These are phyloP conservation scores for Metschnikowia chrysomelidarum DNA, from an alignment of 805 yeast species.

Conservation along the genomic window DNA sequence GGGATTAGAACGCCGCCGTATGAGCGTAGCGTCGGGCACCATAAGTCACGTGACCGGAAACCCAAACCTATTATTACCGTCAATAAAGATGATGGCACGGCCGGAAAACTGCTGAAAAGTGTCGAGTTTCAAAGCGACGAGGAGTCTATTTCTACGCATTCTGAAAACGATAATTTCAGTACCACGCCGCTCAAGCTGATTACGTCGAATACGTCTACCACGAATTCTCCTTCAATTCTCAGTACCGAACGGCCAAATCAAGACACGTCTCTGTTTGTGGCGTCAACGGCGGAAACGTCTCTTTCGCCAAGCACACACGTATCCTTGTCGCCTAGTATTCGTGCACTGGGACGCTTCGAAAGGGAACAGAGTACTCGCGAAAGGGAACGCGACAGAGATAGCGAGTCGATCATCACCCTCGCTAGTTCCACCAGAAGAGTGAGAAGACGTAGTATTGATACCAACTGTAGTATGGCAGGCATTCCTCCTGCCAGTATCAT, in stretches of 20 bases:
- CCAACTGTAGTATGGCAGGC: slow-evolving; percentile 65
- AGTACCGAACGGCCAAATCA: slow-evolving; percentile 27
- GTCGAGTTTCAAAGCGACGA: slow-evolving; percentile 16
- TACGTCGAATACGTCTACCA: slow-evolving; percentile 37
- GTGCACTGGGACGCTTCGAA: slow-evolving; percentile 12
- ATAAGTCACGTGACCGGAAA: slow-evolving; percentile 5
- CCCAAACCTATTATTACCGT: too few relatives aligned
- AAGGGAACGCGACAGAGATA: slow-evolving; percentile 32
- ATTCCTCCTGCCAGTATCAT: slow-evolving; percentile 73
- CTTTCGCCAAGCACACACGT: slow-evolving; percentile 41
- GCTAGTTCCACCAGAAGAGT: slow-evolving; percentile 40
- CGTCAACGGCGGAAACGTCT: slow-evolving; percentile 52
- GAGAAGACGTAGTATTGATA: slow-evolving; percentile 44
- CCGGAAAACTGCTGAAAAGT: slow-evolving; percentile 10
- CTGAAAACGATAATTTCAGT: slow-evolving; percentile 41
- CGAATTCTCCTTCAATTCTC: slow-evolving; percentile 39
- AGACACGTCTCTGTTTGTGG: slow-evolving; percentile 35
- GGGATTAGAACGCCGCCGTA: slow-evolving; percentile 14
- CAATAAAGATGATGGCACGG: slow-evolving; percentile 2
- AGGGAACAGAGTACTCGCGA: slow-evolving; percentile 18
- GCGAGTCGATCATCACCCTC: slow-evolving; percentile 42
- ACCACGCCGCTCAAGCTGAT: slow-evolving; percentile 50
- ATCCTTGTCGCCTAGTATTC: slow-evolving; percentile 15
- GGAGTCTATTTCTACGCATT: slow-evolving; percentile 14
- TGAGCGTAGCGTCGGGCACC: slow-evolving; percentile 4